Evolutionary conservation across 805 yeast genomes (phyloP), one percentile per base, ranked within the genome.

Genomic region (Wickerhamomyces rabaulensis): DNA sequence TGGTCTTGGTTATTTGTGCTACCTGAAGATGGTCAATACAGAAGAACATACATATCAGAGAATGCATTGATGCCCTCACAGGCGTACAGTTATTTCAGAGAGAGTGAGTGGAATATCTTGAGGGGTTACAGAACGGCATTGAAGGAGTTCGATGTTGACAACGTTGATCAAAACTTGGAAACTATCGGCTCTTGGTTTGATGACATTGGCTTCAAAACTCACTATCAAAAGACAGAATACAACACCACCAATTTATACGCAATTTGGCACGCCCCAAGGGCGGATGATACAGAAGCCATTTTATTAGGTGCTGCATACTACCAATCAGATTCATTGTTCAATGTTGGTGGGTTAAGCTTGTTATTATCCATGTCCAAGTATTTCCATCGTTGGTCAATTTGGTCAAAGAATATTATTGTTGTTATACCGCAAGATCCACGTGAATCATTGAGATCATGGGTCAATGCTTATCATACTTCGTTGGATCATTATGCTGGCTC

Each of bases 51-150:
- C 63, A 85, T 91, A 12, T 85, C 95, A 8, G 99, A 94, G 61
- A 94, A 94, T 66, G 99, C 99, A 27, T 71, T 94, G 63, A 82
- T 94, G 87, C 97, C 99, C 8, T 91, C 95, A 0, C 98, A 94
- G 63, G 98, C 94, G 3, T 83, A 84, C 55, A 82, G 95, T 21
- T 90, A 89, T 62, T 94, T 87, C 63, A 75, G 97, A 46, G 98
- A 92, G 60, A 80, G 89, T 37, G 98, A 94, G 62, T 94, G 98
- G 97, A 88, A 91, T 58, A 71, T 86, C 46, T 78, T 89, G 27
- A 72, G 98, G 48, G 99, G 97, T 0, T 89, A 83, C 60, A 75
- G 96, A 49, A 44, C 62, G 48, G 57, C 68, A 65, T 56, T 79
- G 62, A 66, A 72, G 52, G 52, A 49, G 29, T 60, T 76, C 35